Evolutionary conservation across 805 yeast genomes (phyloP).

Genomic region (Metschnikowia lachancei): DNA sequence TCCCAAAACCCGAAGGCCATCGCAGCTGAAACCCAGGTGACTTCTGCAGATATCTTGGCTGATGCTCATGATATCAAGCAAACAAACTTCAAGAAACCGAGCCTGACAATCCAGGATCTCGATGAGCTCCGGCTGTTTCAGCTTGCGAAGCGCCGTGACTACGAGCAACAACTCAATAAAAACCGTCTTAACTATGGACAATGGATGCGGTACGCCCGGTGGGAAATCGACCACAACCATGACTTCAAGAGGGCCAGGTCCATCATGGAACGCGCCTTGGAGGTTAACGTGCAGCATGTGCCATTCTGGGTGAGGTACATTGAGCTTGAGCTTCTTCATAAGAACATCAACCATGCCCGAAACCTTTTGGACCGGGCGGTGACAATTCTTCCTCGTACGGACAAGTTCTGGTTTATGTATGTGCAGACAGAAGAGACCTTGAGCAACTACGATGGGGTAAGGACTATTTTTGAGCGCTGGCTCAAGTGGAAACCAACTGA

Average conservation of each 20-base stretch:
- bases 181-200: slow-evolving; percentile 80
- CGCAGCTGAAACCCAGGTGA: slow-evolving; percentile 51
- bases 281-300: slow-evolving; percentile 69
- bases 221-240: slow-evolving; percentile 73
- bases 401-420: slow-evolving; percentile 83
- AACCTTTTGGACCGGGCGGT: slow-evolving; percentile 80
- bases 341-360: slow-evolving; percentile 83
- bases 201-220: slow-evolving; percentile 89
- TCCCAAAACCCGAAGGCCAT: neutral
- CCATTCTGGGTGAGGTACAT: slow-evolving; percentile 86
- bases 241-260: slow-evolving; percentile 81
- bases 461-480: slow-evolving; percentile 78
- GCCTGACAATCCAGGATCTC: slow-evolving; percentile 59
- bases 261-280: slow-evolving; percentile 81
- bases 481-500: slow-evolving; percentile 66
- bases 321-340: slow-evolving; percentile 67
- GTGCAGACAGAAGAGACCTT: slow-evolving; percentile 79
- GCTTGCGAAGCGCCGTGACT: slow-evolving; percentile 73
- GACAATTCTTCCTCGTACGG: slow-evolving; percentile 68
- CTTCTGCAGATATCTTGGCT: slow-evolving; percentile 61
- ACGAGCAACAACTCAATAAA: slow-evolving; percentile 81
- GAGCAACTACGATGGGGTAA: slow-evolving; percentile 57
- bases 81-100: slow-evolving; percentile 36
- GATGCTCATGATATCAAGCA: slow-evolving; percentile 57
- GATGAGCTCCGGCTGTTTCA: slow-evolving; percentile 81